Evolutionary conservation across 768 basidiomycete species (phyloP).

Genomic region (Pleurotus tuoliensis): DNA sequence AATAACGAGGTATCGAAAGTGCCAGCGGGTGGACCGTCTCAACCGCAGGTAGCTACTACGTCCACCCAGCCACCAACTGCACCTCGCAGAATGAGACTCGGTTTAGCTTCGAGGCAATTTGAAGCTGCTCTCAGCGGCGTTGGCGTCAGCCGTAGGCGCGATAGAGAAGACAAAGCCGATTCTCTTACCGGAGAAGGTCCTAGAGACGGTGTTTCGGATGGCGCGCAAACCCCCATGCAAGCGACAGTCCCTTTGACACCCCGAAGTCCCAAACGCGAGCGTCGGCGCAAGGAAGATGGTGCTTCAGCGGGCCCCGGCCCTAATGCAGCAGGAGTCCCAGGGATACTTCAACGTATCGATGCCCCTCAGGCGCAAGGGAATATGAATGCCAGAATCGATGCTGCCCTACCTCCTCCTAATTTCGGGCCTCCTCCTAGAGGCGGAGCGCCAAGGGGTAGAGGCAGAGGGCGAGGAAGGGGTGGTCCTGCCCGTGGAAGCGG

Average conservation of each 20-base stretch:
- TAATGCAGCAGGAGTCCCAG: slow-evolving; percentile 12
- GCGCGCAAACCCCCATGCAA: slow-evolving; percentile 1
- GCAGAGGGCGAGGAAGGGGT: slow-evolving; percentile 7
- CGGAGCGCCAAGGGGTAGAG: not conserved
- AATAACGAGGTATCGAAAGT: slow-evolving; percentile 9
- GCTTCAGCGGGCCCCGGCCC: slow-evolving; percentile 1
- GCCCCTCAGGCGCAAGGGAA: slow-evolving; percentile 7
- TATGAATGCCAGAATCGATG: slow-evolving; percentile 6
- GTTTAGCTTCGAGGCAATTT: slow-evolving; percentile 63
- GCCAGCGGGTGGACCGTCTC: slow-evolving; percentile 7
- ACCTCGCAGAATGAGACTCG: slow-evolving; percentile 48
- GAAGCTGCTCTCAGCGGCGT: slow-evolving; percentile 69
- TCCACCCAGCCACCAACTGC: slow-evolving; percentile 17
- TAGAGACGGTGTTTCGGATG: slow-evolving; percentile 8
- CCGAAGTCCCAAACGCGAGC: slow-evolving; percentile 12
- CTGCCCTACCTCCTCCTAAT: slow-evolving; percentile 4
- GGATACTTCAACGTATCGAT: slow-evolving; percentile 28
- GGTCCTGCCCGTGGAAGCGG: not conserved
- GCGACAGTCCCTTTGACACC: slow-evolving; percentile 5
- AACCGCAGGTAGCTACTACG: slow-evolving; percentile 10
- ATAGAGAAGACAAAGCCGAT: slow-evolving; percentile 10
- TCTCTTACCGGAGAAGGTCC: slow-evolving; percentile 16
- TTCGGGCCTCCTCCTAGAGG: slow-evolving; percentile 1
- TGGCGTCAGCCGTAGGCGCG: slow-evolving; percentile 39
- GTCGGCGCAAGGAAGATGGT: slow-evolving; percentile 11